Evolutionary conservation across 2,329 filamentous ascomycete genomes (phyloP).

Genomic region (Onygenales sp.): DNA sequence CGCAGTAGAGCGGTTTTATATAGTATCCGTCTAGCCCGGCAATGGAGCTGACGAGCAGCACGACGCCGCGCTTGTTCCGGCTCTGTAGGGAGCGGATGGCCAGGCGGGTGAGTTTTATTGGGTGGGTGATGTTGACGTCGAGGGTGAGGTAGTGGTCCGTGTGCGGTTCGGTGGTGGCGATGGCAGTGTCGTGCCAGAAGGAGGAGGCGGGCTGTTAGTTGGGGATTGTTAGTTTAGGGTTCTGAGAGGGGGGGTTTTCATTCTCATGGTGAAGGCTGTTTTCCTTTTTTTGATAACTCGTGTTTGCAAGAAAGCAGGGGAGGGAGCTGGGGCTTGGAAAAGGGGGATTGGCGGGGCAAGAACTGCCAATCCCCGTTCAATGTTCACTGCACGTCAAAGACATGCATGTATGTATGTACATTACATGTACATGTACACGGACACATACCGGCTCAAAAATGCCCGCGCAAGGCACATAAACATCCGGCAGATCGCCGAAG

Average conservation of each 20-base stretch:
- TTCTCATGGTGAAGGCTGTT: neutral
- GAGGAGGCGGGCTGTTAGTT: constrained; percentile 16
- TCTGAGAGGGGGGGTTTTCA: neutral
- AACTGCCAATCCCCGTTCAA: no score
- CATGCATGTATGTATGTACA: no score
- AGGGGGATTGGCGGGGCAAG: neutral
- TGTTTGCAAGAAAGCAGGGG: no score
- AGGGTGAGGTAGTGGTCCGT: constrained; percentile 19
- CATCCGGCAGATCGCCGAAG: constrained; percentile 27
- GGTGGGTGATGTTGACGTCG: constrained; percentile 29
- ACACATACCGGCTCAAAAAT: constrained; percentile 27
- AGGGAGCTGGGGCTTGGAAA: no score
- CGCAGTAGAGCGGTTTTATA: constrained; percentile 24
- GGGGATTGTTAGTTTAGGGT: neutral
- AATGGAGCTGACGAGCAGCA: constrained; percentile 23
- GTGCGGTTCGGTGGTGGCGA: constrained; percentile 14
- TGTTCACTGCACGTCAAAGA: no score
- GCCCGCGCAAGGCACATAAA: constrained; percentile 29
- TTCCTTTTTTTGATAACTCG: neutral
- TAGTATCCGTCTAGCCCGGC: constrained; percentile 21
- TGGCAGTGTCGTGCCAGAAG: constrained; percentile 25
- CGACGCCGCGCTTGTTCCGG: constrained; percentile 26
- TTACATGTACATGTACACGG: no score
- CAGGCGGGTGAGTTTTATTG: constrained; percentile 29
- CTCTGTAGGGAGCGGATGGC: constrained; percentile 17